Evolutionary conservation across 2,329 filamentous ascomycete genomes (phyloP).

Genomic region (Talaromyces amestolkiae): DNA sequence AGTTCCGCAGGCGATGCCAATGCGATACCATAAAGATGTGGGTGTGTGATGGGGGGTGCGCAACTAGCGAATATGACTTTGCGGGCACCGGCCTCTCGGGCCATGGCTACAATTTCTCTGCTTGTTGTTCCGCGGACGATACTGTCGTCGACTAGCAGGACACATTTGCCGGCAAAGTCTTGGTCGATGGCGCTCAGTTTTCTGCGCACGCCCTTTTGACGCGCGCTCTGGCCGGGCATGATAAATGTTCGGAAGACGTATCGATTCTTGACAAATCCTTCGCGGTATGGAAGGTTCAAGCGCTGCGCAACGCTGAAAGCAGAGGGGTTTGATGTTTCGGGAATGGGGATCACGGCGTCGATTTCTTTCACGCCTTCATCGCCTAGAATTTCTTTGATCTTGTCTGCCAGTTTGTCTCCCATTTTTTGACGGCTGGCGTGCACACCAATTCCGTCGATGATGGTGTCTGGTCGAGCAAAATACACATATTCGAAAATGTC

Average conservation of each 20-base stretch:
- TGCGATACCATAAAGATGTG: slow-evolving; percentile 67
- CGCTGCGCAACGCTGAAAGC: slow-evolving; percentile 73
- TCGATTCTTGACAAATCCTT: slow-evolving; percentile 84
- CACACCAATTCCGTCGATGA: slow-evolving; percentile 85
- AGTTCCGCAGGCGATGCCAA: slow-evolving; percentile 65
- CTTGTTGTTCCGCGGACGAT: slow-evolving; percentile 85
- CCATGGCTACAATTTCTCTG: slow-evolving; percentile 78
- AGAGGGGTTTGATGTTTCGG: slow-evolving; percentile 78
- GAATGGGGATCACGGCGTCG: slow-evolving; percentile 75
- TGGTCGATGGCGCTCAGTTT: slow-evolving; percentile 85
- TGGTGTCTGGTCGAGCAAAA: slow-evolving; percentile 76
- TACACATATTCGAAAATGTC: slow-evolving; percentile 90
- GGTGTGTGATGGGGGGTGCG: slow-evolving; percentile 76
- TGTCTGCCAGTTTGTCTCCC: slow-evolving; percentile 76
- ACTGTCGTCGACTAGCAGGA: slow-evolving; percentile 84
- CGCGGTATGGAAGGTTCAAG: slow-evolving; percentile 72
- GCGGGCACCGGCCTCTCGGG: slow-evolving; percentile 74
- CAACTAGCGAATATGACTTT: slow-evolving; percentile 82
- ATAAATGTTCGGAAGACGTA: slow-evolving; percentile 89
- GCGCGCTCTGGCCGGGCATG: slow-evolving; percentile 75
- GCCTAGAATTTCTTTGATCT: slow-evolving; percentile 65
- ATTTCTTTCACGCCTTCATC: slow-evolving; percentile 70
- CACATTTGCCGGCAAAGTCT: slow-evolving; percentile 77
- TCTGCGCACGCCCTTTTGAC: slow-evolving; percentile 81
- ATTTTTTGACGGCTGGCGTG: slow-evolving; percentile 81